phyloP scores from a whole-genome alignment of 1,139 yeast species.

The Magnusiomyces ingens region DNA sequence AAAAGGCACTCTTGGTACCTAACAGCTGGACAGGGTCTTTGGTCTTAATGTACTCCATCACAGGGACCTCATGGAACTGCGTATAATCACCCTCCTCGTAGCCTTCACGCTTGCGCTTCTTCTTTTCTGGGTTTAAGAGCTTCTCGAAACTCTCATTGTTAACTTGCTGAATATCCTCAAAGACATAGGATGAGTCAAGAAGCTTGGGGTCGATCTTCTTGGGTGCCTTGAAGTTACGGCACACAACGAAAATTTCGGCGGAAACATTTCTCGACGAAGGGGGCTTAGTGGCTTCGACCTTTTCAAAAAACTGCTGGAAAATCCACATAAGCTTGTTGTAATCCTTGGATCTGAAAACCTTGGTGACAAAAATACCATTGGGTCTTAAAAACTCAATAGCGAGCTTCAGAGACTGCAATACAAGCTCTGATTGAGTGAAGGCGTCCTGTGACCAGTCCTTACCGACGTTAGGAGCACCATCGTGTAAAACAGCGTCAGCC shows the following conservation, averaged over 20 bases:
- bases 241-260: constrained; percentile 96
- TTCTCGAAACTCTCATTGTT: constrained; percentile 78
- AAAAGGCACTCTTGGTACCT: constrained; percentile 50
- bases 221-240: constrained; percentile 94
- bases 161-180: constrained; percentile 75
- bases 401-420: constrained; percentile 82
- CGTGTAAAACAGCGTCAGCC: constrained; percentile 96
- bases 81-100: constrained; percentile 91
- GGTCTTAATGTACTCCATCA: constrained; percentile 70
- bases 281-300: constrained; percentile 97
- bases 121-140: constrained; percentile 88
- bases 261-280: constrained; percentile 98
- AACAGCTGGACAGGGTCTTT: constrained; percentile 81
- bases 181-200: constrained; percentile 86
- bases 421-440: constrained; percentile 92
- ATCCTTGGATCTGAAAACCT: constrained; percentile 94
- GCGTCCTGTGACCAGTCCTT: constrained; percentile 99
- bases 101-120: constrained; percentile 89
- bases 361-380: constrained; percentile 96
- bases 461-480: constrained; percentile 99
- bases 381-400: constrained; percentile 91
- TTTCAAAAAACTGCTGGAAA: constrained; percentile 88
- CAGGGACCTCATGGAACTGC: constrained; percentile 63
- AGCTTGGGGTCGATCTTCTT: constrained; percentile 88
- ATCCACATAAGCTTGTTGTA: constrained; percentile 97